Evolutionary conservation across 2,329 filamentous ascomycete species (phyloP).

Genomic region (Camptophora hylomeconis): DNA sequence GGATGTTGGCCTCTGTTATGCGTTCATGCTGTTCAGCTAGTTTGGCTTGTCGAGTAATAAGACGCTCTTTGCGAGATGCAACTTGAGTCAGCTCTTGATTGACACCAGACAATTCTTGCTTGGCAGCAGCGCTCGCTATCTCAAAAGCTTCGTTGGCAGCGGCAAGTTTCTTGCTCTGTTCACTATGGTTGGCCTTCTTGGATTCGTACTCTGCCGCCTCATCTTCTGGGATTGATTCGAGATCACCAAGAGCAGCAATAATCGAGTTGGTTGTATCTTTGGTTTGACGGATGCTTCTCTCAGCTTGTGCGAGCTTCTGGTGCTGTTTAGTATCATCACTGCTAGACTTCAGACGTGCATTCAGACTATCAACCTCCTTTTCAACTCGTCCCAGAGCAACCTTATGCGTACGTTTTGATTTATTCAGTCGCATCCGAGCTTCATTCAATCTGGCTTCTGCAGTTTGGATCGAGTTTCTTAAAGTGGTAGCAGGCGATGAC

Average conservation of each 20-base stretch:
- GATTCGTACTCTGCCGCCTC: slow-evolving; percentile 39
- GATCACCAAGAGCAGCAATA: slow-evolving; percentile 38
- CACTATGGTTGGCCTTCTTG: slow-evolving; percentile 42
- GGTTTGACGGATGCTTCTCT: slow-evolving; percentile 49
- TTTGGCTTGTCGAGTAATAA: slow-evolving; percentile 43
- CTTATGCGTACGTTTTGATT: slow-evolving; percentile 49
- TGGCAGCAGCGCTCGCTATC: slow-evolving; percentile 36
- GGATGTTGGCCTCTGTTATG: slow-evolving; percentile 44
- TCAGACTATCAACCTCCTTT: slow-evolving; percentile 48
- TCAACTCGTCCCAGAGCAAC: slow-evolving; percentile 43
- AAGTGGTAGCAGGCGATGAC: slow-evolving; percentile 50
- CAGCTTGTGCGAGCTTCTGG: slow-evolving; percentile 48
- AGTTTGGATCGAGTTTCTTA: slow-evolving; percentile 51
- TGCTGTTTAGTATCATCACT: slow-evolving; percentile 50
- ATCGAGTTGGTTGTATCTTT: slow-evolving; percentile 47
- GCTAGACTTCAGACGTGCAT: slow-evolving; percentile 43
- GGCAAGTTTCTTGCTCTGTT: slow-evolving; percentile 38
- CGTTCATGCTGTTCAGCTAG: slow-evolving; percentile 50
- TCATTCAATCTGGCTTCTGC: slow-evolving; percentile 49
- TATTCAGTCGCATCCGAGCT: slow-evolving; percentile 44
- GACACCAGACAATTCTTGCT: slow-evolving; percentile 37
- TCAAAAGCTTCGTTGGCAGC: slow-evolving; percentile 38
- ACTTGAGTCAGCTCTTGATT: slow-evolving; percentile 23
- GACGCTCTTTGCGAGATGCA: slow-evolving; percentile 44
- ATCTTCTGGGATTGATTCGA: slow-evolving; percentile 45